Evolutionary conservation across 768 basidiomycete species (phyloP), one percentile per base, ranked within the genome.

Genomic region (Kwoniella botswanensis): DNA sequence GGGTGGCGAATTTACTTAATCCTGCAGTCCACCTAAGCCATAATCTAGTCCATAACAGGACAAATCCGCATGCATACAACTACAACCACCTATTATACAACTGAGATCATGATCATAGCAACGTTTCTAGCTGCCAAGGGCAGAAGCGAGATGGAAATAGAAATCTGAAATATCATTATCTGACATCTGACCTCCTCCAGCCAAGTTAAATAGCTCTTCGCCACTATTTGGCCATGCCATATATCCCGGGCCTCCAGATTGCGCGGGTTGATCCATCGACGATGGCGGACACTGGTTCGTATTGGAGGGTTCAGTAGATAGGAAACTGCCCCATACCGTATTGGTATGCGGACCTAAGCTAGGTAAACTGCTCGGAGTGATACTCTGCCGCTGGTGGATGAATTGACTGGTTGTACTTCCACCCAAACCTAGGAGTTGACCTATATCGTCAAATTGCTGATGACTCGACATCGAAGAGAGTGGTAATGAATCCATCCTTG

Each of bases 121-220:
- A 55, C 12, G 9, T 9, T 35, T 43, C 59, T 65, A 65, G 35
- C 64, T 57, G 21, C 64, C 64, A 7, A 65, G n/a, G 21, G 64
- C 64, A 42, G 64, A 65, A 21, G 64, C 64, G 41, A 65, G 64
- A 56, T 57, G 55, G 64, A 65, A 65, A 44, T 65, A 65, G 50
- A 56, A 65, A 57, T 65, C 55, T 5, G 64, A 65, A 42, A 43
- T 57, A 15, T 53, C 64, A n/a, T 65, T 57, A 65, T 65, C 64
- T 12, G 64, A 43, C 53, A 65, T 56, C 26, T 65, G 64, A 4
- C 64, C n/a, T 21, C 41, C 55, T 42, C 55, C 64, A n/a, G 55
- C 24, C 4, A 57, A 12, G 22, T 29, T 18, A 44, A 56, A 56
- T 41, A 57, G 21, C 11, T 35, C 35, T 6, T 65, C 64, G 21